Evolutionary conservation across 495 filamentous ascomycete species (phyloP).

Genomic region (Lasiosphaeriaceae sp.): DNA sequence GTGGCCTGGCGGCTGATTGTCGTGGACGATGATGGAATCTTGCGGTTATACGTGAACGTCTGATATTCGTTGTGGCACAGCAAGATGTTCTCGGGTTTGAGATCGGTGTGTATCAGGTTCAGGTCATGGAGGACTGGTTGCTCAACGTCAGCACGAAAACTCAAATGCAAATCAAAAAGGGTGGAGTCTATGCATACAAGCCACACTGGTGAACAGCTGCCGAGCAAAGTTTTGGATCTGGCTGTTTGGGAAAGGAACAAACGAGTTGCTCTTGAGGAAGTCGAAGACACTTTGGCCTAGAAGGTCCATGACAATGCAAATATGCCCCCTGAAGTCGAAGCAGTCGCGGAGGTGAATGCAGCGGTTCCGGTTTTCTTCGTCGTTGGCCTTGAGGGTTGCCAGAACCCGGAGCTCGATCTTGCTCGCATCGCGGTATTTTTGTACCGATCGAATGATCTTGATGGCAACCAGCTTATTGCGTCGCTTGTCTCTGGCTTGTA

Average conservation of each 20-base stretch:
- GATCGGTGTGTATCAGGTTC: conserved; percentile 95
- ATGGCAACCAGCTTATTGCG: conserved; percentile 79
- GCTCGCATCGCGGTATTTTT: conserved; percentile 97
- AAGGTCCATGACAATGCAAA: conserved; percentile 97
- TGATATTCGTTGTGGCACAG: conserved; percentile 87
- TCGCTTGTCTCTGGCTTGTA: conserved; percentile 79
- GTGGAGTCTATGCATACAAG: conserved; percentile 66
- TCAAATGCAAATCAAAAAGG: neutral
- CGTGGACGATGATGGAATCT: conserved; percentile 86
- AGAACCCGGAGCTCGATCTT: conserved; percentile 92
- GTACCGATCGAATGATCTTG: conserved; percentile 96
- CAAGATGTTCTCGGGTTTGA: conserved; percentile 98
- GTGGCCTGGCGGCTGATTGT: conserved; percentile 72
- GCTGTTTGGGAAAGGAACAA: conserved; percentile 97
- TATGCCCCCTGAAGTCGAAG: conserved; percentile 96
- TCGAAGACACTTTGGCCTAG: conserved; percentile 97
- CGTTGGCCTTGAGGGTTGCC: conserved; percentile 84
- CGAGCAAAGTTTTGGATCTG: conserved; percentile 96
- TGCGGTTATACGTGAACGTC: conserved; percentile 93
- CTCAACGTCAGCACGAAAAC: conserved; percentile 24
- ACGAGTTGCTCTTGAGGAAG: conserved; percentile 90
- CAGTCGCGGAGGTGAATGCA: conserved; percentile 97
- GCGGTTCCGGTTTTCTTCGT: conserved; percentile 86
- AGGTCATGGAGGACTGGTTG: conserved; percentile 85
- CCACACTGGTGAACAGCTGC: conserved; percentile 95